A percentile compares a stretch with the other conserved stretches of the same genome.
Evolutionary conservation across 371 early-diverging fungal species (phyloP).

Genomic region (Mucor velutinosus): DNA sequence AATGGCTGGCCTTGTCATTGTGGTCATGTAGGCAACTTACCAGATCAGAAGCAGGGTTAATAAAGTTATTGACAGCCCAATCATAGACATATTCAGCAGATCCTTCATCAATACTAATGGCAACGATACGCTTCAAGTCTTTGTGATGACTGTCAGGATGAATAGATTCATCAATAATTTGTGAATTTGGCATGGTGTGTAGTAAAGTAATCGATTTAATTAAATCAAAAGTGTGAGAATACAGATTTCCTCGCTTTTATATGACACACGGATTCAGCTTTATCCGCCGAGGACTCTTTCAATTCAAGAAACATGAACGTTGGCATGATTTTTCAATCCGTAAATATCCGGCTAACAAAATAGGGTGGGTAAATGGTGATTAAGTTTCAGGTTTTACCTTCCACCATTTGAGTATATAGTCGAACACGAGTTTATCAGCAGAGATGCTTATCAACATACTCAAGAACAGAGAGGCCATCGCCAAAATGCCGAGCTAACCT

Average conservation of each 20-base stretch:
- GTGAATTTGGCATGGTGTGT: constrained; percentile 17
- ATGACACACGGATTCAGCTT: background rate
- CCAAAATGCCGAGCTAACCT: no score
- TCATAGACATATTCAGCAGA: constrained; percentile 28
- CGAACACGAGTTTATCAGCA: no score
- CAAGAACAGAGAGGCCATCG: no score
- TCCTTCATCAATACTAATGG: constrained; percentile 26
- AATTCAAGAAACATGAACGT: background rate
- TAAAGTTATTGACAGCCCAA: constrained; percentile 29
- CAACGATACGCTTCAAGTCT: constrained; percentile 13
- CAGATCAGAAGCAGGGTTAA: constrained; percentile 24
- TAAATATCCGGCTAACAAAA: background rate
- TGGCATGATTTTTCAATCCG: constrained; percentile 4
- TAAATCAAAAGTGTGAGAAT: background rate
- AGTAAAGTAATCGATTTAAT: background rate
- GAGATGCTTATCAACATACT: no score
- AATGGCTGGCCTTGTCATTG: background rate
- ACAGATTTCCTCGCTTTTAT: background rate
- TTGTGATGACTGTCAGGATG: constrained; percentile 7
- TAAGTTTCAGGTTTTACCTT: background rate
- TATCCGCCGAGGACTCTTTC: constrained; percentile 7
- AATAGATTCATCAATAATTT: constrained; percentile 13
- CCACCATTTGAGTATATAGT: background rate
- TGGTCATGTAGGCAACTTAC: background rate
- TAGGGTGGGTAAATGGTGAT: background rate